phyloP scores from a whole-genome alignment of 2,329 filamentous ascomycete species.

The Fusarium setosum region DNA sequence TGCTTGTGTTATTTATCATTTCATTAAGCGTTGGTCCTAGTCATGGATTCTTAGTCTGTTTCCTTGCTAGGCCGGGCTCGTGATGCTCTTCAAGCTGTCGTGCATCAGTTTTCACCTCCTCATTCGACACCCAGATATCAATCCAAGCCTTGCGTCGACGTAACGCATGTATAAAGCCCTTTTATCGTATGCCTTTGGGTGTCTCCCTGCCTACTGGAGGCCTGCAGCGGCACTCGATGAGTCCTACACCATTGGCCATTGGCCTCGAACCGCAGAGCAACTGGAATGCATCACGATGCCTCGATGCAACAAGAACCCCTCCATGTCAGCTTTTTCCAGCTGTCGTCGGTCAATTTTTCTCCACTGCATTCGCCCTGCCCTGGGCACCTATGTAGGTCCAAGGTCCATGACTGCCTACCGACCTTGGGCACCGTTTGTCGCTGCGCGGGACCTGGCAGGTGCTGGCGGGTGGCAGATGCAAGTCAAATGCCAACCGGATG shows the following conservation, averaged over 20 bases:
- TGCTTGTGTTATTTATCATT: not conserved
- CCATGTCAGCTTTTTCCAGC: constrained; percentile 22
- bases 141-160: not conserved
- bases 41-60: too few relatives aligned
- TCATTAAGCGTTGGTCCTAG: too few relatives aligned
- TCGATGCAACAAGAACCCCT: constrained; percentile 15
- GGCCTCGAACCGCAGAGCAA: constrained; percentile 9
- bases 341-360: constrained; percentile 24
- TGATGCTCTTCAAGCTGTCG: not conserved
- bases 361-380: constrained; percentile 13
- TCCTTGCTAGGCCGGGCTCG: too few relatives aligned
- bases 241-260: constrained; percentile 16
- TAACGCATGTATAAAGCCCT: not conserved
- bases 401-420: too few relatives aligned
- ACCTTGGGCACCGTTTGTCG: constrained; percentile 9
- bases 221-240: constrained; percentile 1
- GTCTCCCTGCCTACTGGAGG: constrained; percentile 26
- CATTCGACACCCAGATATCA: not conserved
- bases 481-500: constrained; percentile 33
- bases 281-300: constrained; percentile 46
- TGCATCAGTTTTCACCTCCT: constrained; percentile 11
- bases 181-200: not conserved
- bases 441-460: constrained; percentile 14
- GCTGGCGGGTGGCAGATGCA: constrained; percentile 38
- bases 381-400: too few relatives aligned